These are phyloP conservation scores for Trichoderma sp. DNA, from an alignment of 2,329 filamentous ascomycete genomes.

Conservation along the genomic window DNA sequence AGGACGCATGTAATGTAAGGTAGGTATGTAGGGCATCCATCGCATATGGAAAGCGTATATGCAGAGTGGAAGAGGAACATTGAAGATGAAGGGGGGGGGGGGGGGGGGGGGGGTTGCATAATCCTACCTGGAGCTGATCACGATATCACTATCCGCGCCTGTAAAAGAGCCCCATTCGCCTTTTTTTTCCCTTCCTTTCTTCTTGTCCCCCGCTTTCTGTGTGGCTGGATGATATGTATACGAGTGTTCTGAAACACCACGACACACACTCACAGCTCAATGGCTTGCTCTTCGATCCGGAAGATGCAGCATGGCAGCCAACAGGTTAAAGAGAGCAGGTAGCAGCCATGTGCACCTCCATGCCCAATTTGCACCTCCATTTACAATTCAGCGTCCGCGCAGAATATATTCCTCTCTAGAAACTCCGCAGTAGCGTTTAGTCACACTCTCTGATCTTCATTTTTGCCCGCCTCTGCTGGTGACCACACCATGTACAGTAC, in stretches of 20 bases:
- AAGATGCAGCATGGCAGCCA: not conserved
- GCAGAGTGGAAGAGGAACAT: not conserved
- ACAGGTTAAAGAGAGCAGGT: no score
- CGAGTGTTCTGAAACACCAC: slow-evolving; percentile 8
- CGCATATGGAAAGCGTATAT: not conserved
- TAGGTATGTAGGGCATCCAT: not conserved
- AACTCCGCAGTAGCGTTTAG: slow-evolving; percentile 5
- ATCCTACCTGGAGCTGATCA: slow-evolving; percentile 16
- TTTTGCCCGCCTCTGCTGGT: not conserved
- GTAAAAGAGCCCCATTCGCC: slow-evolving; percentile 1
- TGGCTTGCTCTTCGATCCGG: not conserved
- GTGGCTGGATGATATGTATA: not conserved
- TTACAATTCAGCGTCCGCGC: not conserved
- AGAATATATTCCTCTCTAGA: not conserved
- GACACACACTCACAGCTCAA: not conserved
- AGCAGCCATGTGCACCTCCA: not conserved
- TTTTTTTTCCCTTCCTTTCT: not conserved
- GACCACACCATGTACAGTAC: not conserved
- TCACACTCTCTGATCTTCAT: slow-evolving; percentile 13
- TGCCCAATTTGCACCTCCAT: not conserved
- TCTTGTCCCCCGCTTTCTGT: slow-evolving; percentile 15
- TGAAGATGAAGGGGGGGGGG: not conserved
- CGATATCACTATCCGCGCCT: slow-evolving; percentile 3
- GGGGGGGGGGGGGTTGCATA: not conserved
- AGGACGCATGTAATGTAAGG: not conserved